phyloP scores from a whole-genome alignment of 208 protist species.

The Leishmania gerbilli region DNA sequence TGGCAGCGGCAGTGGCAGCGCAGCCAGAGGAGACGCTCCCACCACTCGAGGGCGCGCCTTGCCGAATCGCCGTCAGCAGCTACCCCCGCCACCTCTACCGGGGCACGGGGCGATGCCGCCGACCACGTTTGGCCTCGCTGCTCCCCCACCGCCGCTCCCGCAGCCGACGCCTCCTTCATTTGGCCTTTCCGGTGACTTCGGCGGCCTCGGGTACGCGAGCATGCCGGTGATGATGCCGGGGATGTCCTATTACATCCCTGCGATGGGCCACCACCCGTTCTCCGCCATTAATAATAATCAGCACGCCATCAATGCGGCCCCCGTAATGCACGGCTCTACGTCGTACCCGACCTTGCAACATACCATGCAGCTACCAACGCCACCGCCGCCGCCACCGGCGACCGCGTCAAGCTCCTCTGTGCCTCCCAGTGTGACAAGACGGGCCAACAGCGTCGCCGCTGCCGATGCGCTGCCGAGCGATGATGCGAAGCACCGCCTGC shows the following conservation, averaged over 20 bases:
- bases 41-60: slow-evolving; percentile 8
- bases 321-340: slow-evolving; percentile 18
- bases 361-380: background rate
- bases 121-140: slow-evolving; percentile 16
- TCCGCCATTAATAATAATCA: slow-evolving; percentile 41
- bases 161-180: slow-evolving; percentile 4
- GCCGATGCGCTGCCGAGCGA: slow-evolving; percentile 2
- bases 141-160: background rate
- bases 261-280: slow-evolving; percentile 41
- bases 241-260: slow-evolving; percentile 33
- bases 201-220: slow-evolving; percentile 16
- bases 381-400: slow-evolving; percentile 2
- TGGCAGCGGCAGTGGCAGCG: background rate
- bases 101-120: slow-evolving; percentile 14
- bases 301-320: slow-evolving; percentile 38
- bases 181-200: slow-evolving; percentile 15
- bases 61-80: slow-evolving; percentile 5
- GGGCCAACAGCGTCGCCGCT: slow-evolving; percentile 7
- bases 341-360: slow-evolving; percentile 10
- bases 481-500: slow-evolving; percentile 21
- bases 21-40: background rate
- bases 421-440: background rate
- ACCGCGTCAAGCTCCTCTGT: background rate
- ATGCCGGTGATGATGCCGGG: slow-evolving; percentile 13
- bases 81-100: slow-evolving; percentile 14